Percentiles rank a stretch among this genome's conserved stretches.
These are phyloP conservation scores for Ambrosia artemisiifolia DNA, from an alignment of 129 eudicot species.

Conservation along the genomic window DNA sequence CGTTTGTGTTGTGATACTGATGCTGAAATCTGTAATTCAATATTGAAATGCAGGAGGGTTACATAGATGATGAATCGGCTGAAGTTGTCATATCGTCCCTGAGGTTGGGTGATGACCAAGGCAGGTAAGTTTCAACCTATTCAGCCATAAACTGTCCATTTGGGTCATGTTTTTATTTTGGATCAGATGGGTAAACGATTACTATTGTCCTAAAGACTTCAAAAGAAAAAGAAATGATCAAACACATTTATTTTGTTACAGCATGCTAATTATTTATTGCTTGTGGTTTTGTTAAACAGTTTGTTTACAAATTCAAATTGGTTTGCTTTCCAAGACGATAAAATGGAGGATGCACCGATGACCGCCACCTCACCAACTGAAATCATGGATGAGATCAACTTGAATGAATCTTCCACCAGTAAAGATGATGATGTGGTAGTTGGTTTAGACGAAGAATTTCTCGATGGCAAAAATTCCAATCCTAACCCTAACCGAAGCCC, in stretches of 20 bases:
- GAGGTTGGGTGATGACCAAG: slow-evolving; percentile 89
- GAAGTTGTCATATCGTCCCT: slow-evolving; percentile 95
- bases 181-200: not conserved
- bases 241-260: not conserved
- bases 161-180: not conserved
- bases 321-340: slow-evolving; percentile 88
- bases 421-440: slow-evolving; percentile 88
- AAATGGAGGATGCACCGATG: slow-evolving; percentile 42
- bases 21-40: not conserved
- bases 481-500: slow-evolving; percentile 24
- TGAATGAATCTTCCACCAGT: slow-evolving; percentile 29
- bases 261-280: not conserved
- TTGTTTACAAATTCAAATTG: slow-evolving; percentile 96
- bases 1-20: not conserved
- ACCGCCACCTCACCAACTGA: slow-evolving; percentile 40
- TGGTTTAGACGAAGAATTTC: slow-evolving; percentile 72
- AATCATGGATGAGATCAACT: slow-evolving; percentile 11
- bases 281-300: slow-evolving; percentile 33
- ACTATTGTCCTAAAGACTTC: not conserved
- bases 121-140: slow-evolving; percentile 49
- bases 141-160: not conserved
- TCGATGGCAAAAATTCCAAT: slow-evolving; percentile 22
- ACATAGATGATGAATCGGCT: slow-evolving; percentile 89
- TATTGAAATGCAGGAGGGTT: slow-evolving; percentile 60
- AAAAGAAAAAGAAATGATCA: not conserved